Conservation (phyloP, 2,329 filamentous ascomycete genomes). For the Fusarium napiforme region DNA sequence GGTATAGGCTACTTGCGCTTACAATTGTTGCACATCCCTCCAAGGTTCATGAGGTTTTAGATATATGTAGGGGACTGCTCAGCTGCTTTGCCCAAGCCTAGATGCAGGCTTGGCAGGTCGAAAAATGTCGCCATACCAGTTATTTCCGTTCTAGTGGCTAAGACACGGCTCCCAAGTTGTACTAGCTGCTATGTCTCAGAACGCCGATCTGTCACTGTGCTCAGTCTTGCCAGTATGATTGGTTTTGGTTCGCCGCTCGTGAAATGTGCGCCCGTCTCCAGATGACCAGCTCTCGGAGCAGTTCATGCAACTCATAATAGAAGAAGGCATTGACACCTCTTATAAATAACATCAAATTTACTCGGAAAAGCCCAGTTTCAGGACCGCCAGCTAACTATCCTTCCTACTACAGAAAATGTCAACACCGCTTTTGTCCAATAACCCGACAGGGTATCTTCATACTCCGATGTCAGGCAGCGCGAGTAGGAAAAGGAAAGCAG, state of each 20-base stretch:
- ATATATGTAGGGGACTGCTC: not conserved
- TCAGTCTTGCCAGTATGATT: not conserved
- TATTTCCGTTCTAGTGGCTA: not conserved
- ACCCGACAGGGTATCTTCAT: not conserved
- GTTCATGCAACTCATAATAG: not conserved
- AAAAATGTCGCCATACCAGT: not conserved
- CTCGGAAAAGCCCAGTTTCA: not conserved
- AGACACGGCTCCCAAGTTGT: not conserved
- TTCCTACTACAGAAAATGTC: not conserved
- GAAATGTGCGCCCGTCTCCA: not conserved
- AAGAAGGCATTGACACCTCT: not conserved
- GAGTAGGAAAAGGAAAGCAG: not conserved
- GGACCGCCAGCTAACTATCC: not conserved
- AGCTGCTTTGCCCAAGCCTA: not conserved
- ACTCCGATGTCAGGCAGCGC: not conserved
- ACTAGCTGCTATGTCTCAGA: not conserved
- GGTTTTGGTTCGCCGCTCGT: not conserved
- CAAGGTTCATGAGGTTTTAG: not conserved
- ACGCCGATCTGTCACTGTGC: not conserved
- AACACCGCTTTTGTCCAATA: not conserved
- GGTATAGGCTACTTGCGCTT: not conserved
- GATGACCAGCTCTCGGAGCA: not conserved
- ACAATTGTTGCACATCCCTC: not conserved
- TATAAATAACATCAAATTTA: not conserved
- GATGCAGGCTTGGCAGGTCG: not conserved